Evolutionary conservation across 2,329 filamentous ascomycete species (phyloP), one percentile per base, ranked within the genome.

Genomic region (Aspergillus latus): DNA sequence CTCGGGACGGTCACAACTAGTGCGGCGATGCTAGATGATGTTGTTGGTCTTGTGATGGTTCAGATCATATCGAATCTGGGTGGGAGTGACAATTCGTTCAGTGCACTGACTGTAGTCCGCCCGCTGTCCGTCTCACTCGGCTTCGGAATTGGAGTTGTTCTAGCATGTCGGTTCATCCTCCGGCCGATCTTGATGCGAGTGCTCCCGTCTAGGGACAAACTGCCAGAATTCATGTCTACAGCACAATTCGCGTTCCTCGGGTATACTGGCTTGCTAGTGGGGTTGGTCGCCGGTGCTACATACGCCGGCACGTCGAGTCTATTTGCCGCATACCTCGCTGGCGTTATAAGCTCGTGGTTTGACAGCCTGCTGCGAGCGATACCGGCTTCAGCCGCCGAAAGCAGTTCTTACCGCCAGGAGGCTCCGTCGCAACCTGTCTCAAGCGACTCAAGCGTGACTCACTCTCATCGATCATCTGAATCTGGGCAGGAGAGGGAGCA

Each of bases 11-110:
- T 94, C 0, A 78, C 92, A 0, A 83, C 84, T 2, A 86, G 83
- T 57, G 89, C 88, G 1, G 90, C 89, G 0, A 89, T 94, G 83
- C 83, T 94, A 74, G 90, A 94, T 67, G 89, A 94, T 72, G 86
- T 93, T 0, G 82, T 89, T 1, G 89, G 88, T 0, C 74, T 93
- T 8, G 83, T 92, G 6, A 88, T 93, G 83, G 87, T 91, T 0
- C 84, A 94, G 62, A 81, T 93, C 46, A 87, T 94, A 21, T 83
- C 87, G 0, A 86, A 85, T 46, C 75, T 93, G 0, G 80, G 87
- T 71, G 52, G 68, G 45, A 62, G 59, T 44, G 52, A 39, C 9
- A 48, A 34, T 5, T 63, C 60, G 2, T 70, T 81, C 59, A 71
- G 62, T 42, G 71, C 72, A 1, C 63, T 73, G 4, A 79, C 74